These are phyloP conservation scores for Apiospora phragmitis DNA, from an alignment of 2,329 filamentous ascomycete genomes.

Conservation along the genomic window DNA sequence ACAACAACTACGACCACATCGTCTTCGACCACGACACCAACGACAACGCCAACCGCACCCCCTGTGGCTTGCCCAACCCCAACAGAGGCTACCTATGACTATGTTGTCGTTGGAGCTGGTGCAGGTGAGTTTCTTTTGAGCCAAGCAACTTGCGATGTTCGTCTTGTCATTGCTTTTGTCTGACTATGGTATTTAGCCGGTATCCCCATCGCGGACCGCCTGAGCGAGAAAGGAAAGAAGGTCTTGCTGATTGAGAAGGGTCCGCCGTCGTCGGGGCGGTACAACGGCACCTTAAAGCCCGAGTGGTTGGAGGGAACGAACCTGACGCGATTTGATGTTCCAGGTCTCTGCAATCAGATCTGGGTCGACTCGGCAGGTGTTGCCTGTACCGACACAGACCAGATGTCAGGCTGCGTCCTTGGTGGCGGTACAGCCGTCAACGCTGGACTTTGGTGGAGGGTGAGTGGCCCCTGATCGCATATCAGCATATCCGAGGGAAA, in stretches of 20 bases:
- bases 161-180: background rate
- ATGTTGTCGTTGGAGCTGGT: constrained; percentile 61
- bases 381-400: constrained; percentile 68
- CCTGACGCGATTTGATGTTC: constrained; percentile 70
- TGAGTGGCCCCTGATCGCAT: background rate
- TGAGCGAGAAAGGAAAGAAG: constrained; percentile 64
- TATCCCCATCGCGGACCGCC: constrained; percentile 58
- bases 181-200: constrained; percentile 31
- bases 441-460: constrained; percentile 65
- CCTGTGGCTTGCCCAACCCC: constrained; percentile 20
- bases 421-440: constrained; percentile 69
- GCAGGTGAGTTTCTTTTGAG: constrained; percentile 38
- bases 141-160: background rate
- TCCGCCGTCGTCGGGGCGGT: constrained; percentile 63
- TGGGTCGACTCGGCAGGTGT: constrained; percentile 64
- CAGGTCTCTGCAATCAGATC: constrained; percentile 71
- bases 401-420: constrained; percentile 72
- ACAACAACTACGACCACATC: constrained; percentile 59
- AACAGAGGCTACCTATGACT: constrained; percentile 52
- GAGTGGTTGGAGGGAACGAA: constrained; percentile 62
- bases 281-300: constrained; percentile 61
- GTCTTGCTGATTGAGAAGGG: constrained; percentile 65
- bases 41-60: background rate
- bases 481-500: background rate
- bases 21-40: constrained; percentile 45